Evolutionary conservation across 768 basidiomycete genomes (phyloP), one percentile per base, ranked within the genome.

Genomic region (Phlegmacium glaucopus): DNA sequence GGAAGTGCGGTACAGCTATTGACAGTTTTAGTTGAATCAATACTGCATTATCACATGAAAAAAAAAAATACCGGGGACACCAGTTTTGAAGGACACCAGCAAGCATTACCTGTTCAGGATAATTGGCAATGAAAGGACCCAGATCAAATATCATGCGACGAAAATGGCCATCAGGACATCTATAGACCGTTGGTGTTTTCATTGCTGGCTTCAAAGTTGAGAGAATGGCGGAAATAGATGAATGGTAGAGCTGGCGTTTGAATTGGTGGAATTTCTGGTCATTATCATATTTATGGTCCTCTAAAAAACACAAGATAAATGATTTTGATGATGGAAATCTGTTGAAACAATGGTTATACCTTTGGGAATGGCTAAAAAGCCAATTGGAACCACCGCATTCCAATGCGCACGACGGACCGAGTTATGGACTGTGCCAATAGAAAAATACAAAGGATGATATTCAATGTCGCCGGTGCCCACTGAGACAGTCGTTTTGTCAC

Each of bases 101-200:
- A 1, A 70, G 46, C 4, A 60, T 45, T 3, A 58, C 61, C 45
- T 71, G 66, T 50, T n/a, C n/a, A n/a, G n/a, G n/a, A n/a, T n/a
- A n/a, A n/a, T n/a, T n/a, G n/a, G n/a, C n/a, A n/a, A n/a, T 70
- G 42, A 65, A 71, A 2, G 66, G 60, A n/a, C 58, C 63, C 11
- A 72, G 52, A 2, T 53, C 57, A 51, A 58, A 68, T 12, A 67
- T 60, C 5, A 53, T 55, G 9, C 56, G 44, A 1, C 53, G 48
- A 45, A 47, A 70, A 42, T 67, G 61, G 0, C 69, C 61, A 51
- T 72, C 66, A 10, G 50, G 49, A 44, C 53, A 72, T 0, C 42
- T 34, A 0, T 56, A 25, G 17, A 71, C 48, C 17, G 59, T 51
- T 0, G 65, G 64, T 0, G 6, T 56, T 1, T 40, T 52, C 70